Evolutionary conservation across 306 rosid species (phyloP).

Genomic region (Trifolium pratense): DNA sequence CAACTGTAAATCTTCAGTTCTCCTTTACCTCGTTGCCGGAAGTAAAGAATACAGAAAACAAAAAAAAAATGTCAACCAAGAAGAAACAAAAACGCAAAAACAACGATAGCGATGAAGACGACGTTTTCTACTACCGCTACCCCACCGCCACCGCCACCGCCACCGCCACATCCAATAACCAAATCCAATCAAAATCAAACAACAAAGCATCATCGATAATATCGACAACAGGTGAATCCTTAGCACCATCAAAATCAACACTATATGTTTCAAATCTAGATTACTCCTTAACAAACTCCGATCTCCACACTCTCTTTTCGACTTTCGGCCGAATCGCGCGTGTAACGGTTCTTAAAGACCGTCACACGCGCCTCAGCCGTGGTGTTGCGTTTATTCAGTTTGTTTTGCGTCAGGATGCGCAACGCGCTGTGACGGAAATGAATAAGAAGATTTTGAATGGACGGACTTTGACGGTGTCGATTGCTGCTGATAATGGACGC

Average conservation of each 20-base stretch:
- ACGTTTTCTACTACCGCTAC: conserved; percentile 75
- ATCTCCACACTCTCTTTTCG: conserved; percentile 90
- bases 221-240: not conserved
- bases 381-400: conserved; percentile 90
- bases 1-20: too few species aligned
- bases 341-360: conserved; percentile 88
- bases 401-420: conserved; percentile 76
- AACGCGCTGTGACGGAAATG: conserved; percentile 56
- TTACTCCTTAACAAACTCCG: conserved; percentile 84
- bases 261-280: conserved; percentile 83
- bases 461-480: conserved; percentile 68
- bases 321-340: conserved; percentile 82
- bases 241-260: conserved; percentile 91
- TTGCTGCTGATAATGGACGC: conserved; percentile 89
- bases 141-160: not conserved
- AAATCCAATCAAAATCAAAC: not conserved
- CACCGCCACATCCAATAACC: conserved; percentile 12
- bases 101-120: conserved; percentile 61
- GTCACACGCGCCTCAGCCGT: conserved; percentile 78
- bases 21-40: too few species aligned
- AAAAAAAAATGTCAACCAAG: conserved; percentile 10
- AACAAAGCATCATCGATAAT: not conserved
- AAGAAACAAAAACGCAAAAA: not conserved
- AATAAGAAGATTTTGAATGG: conserved; percentile 73
- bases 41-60: not conserved